Base-by-base conservation (phyloP, 2,329 filamentous ascomycete genomes). In the Colletotrichum endophyticum region DNA sequence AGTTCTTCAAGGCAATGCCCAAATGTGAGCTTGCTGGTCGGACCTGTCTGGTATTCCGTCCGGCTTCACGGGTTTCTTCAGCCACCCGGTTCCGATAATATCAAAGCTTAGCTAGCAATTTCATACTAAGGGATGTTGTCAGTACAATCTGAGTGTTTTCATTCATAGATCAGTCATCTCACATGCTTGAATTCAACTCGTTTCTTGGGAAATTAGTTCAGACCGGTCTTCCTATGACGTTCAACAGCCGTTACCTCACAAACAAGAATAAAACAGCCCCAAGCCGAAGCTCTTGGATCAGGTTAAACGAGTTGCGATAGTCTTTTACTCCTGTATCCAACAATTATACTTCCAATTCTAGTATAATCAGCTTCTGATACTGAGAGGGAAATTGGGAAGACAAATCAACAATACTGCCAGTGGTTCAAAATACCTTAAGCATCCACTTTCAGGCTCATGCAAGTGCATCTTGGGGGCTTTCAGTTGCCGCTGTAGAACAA, bases 261-360 rank as follows among this genome's bases (percentile, higher is more conserved):
- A 8, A 49, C n/a, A 22, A 39, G 36, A 39, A 0, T 39, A 19
- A 39, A 39, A 39, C 2, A 39, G 36, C 36, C 36, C 8, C 0
- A 5, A 39, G 36, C 36, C 16, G 36, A 39, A 39, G 16, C 36
- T 39, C 36, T 19, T 39, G 4, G 36, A 39, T 9, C 0, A 39
- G 8, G 0, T 39, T 0, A 16, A 19, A 5, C 9, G 0, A 9
- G 16, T 39, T 19, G 16, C 16, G 0, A 3, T 39, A 19, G 0
- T 39, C 4, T 0, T 39, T 19, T 9, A 0, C 16, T 19, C 16
- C 36, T 19, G 16, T 9, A 19, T 3, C 0, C 6, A 36, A 16
- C 0, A 4, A 1, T 36, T 16, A 36, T 36, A 36, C 3, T 1
- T 5, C 16, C 34, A 39, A 19, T 2, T 39, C 36, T 39, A 39